These are phyloP conservation scores for Solanum bukasovii DNA, from an alignment of 257 asterid genomes.

Conservation along the genomic window DNA sequence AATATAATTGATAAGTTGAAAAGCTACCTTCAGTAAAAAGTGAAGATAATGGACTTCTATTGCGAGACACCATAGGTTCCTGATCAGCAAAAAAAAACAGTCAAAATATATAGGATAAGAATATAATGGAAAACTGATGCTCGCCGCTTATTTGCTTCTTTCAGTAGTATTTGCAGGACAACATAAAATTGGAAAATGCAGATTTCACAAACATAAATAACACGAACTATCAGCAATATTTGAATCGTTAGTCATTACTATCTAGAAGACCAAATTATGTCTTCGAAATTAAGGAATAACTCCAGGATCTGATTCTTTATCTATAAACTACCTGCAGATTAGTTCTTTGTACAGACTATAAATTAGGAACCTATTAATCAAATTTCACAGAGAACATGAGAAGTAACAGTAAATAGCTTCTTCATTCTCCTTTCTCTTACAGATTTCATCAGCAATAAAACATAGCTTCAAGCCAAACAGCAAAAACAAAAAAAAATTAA, in stretches of 20 bases:
- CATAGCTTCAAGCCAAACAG: neutral
- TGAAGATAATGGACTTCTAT: constrained; percentile 55
- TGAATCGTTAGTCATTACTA: neutral
- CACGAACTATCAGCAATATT: neutral
- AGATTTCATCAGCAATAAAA: neutral
- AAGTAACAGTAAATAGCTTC: neutral
- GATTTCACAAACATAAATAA: neutral
- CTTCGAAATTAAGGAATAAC: neutral
- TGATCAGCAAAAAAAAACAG: constrained; percentile 7
- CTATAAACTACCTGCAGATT: neutral
- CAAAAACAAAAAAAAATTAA: neutral
- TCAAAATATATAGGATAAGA: neutral
- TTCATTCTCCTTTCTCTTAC: neutral
- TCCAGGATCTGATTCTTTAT: neutral
- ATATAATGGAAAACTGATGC: neutral
- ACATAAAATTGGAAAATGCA: too few relatives aligned
- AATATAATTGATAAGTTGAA: neutral
- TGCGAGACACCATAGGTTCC: constrained; percentile 40
- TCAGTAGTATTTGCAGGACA: neutral
- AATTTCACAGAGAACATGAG: neutral
- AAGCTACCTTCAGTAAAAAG: constrained; percentile 57
- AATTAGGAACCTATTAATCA: neutral
- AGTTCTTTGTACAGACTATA: neutral
- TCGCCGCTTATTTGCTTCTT: neutral
- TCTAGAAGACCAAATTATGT: neutral